These are phyloP conservation scores for Magnolia kwangsiensis DNA, from an alignment of 164 flowering plant genomes.

Conservation along the genomic window DNA sequence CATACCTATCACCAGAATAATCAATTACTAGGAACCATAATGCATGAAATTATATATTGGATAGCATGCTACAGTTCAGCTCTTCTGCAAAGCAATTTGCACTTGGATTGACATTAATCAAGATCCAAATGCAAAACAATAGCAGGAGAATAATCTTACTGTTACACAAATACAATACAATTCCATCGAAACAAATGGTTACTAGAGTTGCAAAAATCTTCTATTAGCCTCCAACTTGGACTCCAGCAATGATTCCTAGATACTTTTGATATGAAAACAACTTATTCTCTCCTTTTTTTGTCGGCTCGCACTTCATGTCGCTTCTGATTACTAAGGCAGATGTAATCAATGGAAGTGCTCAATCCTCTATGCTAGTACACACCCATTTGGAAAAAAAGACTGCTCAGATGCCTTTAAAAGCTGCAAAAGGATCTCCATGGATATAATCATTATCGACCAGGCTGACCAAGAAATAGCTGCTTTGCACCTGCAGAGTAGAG, in stretches of 20 bases:
- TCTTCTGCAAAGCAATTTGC: neutral
- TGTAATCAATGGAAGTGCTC: neutral
- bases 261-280: neutral
- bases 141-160: neutral
- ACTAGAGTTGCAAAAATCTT: neutral
- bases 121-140: neutral
- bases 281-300: neutral
- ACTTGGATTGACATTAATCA: neutral
- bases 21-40: neutral
- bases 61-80: neutral
- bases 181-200: neutral
- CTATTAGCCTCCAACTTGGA: neutral
- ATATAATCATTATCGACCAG: slow-evolving; percentile 85
- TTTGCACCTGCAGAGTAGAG: slow-evolving; percentile 52
- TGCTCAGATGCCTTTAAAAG: slow-evolving; percentile 40
- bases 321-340: neutral
- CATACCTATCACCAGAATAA: neutral
- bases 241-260: neutral
- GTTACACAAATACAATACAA: neutral
- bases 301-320: neutral
- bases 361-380: neutral
- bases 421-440: slow-evolving; percentile 71
- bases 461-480: slow-evolving; percentile 75
- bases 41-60: neutral
- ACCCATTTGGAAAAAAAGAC: neutral